A percentile compares a stretch with the other conserved stretches of the same genome.
Conservation (phyloP, 805 yeast species). For the Torulaspora maleeae region DNA sequence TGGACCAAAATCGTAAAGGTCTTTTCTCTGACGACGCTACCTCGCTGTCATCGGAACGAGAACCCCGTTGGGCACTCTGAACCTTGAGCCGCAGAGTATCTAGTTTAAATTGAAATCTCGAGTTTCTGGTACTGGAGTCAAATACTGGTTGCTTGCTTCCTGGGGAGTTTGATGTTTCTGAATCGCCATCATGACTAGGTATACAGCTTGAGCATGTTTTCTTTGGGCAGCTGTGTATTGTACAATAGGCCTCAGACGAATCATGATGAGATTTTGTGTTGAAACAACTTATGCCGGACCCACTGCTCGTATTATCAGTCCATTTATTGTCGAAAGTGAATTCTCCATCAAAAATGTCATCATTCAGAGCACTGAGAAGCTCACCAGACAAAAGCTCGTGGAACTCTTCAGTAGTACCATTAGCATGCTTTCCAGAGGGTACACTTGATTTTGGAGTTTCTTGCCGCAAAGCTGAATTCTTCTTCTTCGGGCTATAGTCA, state of each 20-base stretch:
- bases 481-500: not conserved
- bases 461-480: no score
- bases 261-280: slow-evolving; percentile 16
- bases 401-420: not conserved
- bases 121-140: not conserved
- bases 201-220: no score
- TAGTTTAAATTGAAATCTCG: slow-evolving; percentile 11
- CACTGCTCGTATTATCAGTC: slow-evolving; percentile 2
- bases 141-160: not conserved
- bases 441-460: not conserved
- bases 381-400: slow-evolving; percentile 6
- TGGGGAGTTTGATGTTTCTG: not conserved
- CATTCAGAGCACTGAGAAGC: slow-evolving; percentile 15
- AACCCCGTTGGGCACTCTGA: slow-evolving; percentile 1
- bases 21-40: not conserved
- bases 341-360: slow-evolving; percentile 14
- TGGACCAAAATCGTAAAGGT: slow-evolving; percentile 9
- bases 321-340: slow-evolving; percentile 19
- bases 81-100: slow-evolving; percentile 9
- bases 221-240: not conserved
- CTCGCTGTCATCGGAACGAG: not conserved
- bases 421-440: not conserved
- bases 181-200: slow-evolving; percentile 3
- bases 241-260: slow-evolving; percentile 14
- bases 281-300: slow-evolving; percentile 4